phyloP scores from a whole-genome alignment of 2,329 filamentous ascomycete species.

The Colletotrichum sidae region DNA sequence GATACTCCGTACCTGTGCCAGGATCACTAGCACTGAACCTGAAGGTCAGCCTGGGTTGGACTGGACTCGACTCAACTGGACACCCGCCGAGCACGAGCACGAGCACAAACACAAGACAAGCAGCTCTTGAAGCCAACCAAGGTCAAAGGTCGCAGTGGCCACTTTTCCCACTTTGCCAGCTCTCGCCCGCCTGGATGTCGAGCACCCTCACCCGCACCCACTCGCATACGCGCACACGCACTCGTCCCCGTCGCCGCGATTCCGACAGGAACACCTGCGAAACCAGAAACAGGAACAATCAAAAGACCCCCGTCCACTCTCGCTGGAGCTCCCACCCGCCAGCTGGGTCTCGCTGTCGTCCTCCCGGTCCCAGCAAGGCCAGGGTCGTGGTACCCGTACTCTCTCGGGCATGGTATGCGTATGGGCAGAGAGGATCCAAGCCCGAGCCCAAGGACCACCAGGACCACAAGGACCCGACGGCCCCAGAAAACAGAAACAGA shows the following conservation, averaged over 20 bases:
- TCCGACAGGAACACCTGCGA: background rate
- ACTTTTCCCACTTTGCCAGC: no score
- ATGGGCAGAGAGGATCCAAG: slow-evolving; percentile 10
- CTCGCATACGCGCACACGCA: background rate
- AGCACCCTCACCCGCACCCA: background rate
- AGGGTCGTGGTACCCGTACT: slow-evolving; percentile 2
- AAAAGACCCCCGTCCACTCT: slow-evolving; percentile 10
- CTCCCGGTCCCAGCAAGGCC: slow-evolving; percentile 32
- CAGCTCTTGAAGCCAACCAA: no score
- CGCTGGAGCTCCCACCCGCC: slow-evolving; percentile 25
- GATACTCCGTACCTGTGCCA: no score
- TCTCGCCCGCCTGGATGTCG: no score
- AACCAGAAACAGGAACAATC: background rate
- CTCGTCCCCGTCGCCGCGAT: background rate
- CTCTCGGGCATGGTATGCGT: no score
- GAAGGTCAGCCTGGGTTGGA: no score
- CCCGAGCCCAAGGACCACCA: slow-evolving; percentile 15
- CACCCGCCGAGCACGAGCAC: no score
- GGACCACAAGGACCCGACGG: slow-evolving; percentile 14
- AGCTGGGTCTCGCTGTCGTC: slow-evolving; percentile 30
- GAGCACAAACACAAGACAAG: no score
- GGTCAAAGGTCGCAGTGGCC: no score
- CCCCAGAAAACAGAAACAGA: slow-evolving; percentile 30
- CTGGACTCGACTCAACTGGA: no score
- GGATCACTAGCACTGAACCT: no score